A percentile compares a stretch with the other conserved stretches of the same genome.
Conservation (phyloP, 768 basidiomycete genomes). For the Pleurotus tuoliensis region DNA sequence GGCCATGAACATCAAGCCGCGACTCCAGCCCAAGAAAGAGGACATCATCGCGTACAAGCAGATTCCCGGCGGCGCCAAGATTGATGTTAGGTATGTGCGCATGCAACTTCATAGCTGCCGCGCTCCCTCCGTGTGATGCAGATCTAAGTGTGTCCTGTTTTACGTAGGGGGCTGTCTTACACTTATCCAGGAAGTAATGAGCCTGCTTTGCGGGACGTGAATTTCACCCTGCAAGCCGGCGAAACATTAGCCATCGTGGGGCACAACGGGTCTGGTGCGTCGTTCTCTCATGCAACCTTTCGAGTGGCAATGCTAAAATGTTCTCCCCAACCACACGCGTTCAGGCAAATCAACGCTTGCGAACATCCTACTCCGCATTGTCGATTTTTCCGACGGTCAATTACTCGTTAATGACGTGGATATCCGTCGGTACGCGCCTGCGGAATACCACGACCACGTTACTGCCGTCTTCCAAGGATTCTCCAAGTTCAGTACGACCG, state of each 20-base stretch:
- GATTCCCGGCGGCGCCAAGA: conserved; percentile 55
- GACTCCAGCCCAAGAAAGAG: conserved; percentile 57
- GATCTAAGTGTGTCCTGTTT: conserved; percentile 16
- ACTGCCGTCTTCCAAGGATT: conserved; percentile 88
- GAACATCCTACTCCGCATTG: conserved; percentile 73
- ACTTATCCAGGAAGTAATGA: conserved; percentile 74
- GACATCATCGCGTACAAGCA: conserved; percentile 46
- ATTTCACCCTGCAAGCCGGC: conserved; percentile 66
- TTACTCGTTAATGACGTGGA: conserved; percentile 69
- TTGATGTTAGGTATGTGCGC: conserved; percentile 59
- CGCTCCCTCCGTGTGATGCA: conserved; percentile 4
- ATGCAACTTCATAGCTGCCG: conserved; percentile 9
- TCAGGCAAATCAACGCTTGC: conserved; percentile 86
- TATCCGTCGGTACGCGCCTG: conserved; percentile 59
- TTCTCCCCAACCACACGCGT: conserved; percentile 13
- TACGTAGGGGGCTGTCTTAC: conserved; percentile 56
- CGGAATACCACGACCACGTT: conserved; percentile 68
- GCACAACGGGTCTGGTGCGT: conserved; percentile 75
- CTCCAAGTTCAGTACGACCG: conserved; percentile 71
- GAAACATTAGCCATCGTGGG: conserved; percentile 85
- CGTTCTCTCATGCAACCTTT: background rate
- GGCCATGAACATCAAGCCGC: conserved; percentile 65
- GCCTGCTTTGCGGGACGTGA: conserved; percentile 67
- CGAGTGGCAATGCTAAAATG: background rate
- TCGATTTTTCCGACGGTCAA: conserved; percentile 70